These are phyloP conservation scores for Ascochyta rabiei DNA, from an alignment of 2,329 filamentous ascomycete genomes.

Conservation along the genomic window DNA sequence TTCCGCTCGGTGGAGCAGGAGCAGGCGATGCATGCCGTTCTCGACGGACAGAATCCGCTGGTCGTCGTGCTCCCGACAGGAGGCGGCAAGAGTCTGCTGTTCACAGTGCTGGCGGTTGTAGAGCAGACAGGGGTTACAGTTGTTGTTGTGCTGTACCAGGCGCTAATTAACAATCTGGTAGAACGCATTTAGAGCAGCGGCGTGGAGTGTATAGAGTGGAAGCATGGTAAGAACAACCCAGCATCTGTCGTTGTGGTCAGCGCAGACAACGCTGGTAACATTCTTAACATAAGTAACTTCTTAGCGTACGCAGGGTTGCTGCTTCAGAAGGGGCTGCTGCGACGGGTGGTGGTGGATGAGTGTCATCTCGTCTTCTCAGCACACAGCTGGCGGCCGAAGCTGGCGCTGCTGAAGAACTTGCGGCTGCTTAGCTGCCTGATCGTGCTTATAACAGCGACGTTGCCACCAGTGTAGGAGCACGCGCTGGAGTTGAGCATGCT, in stretches of 20 bases:
- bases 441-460: no score
- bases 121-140: no score
- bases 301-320: neutral
- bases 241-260: constrained; percentile 23
- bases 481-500: no score
- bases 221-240: constrained; percentile 14
- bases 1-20: constrained; percentile 19
- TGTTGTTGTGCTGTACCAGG: no score
- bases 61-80: constrained; percentile 25
- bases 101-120: constrained; percentile 17
- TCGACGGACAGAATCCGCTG: constrained; percentile 20
- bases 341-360: no score
- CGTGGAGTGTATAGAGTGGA: constrained; percentile 17
- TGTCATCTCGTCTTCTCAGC: no score
- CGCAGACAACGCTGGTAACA: constrained; percentile 16
- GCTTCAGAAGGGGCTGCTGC: no score
- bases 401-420: no score
- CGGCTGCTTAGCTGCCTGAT: no score
- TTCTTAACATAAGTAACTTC: constrained; percentile 17
- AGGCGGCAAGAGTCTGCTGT: constrained; percentile 33
- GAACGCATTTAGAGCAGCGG: neutral
- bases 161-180: no score
- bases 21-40: constrained; percentile 16
- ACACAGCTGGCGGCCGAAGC: no score
- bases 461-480: no score